A percentile compares a stretch with the other conserved stretches of the same genome.
phyloP scores from a whole-genome alignment of 352 stramenopile species.

The Pythium dissimile region DNA sequence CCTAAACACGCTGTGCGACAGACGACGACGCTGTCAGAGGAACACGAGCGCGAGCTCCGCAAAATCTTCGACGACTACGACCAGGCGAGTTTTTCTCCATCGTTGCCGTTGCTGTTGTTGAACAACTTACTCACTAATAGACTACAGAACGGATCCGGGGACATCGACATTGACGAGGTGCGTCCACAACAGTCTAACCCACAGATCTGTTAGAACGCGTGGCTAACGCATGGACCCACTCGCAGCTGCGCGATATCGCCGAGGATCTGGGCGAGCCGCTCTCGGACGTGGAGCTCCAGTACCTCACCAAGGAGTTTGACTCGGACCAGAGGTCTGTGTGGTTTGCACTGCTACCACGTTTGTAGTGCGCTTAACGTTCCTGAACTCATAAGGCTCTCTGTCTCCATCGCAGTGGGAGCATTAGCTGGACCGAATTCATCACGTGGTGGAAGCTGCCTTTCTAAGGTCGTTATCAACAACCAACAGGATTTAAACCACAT shows the following conservation, averaged over 20 bases:
- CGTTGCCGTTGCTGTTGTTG: too few species aligned
- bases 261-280: constrained; percentile 72
- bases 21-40: constrained; percentile 53
- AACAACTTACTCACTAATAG: neutral
- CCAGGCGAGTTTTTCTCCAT: constrained; percentile 39
- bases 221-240: too few species aligned
- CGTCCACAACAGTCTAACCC: too few species aligned
- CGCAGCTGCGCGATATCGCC: constrained; percentile 62
- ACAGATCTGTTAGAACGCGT: too few species aligned
- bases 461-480: constrained; percentile 20
- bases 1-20: neutral
- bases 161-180: constrained; percentile 72
- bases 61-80: constrained; percentile 83
- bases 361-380: neutral
- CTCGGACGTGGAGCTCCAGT: constrained; percentile 67
- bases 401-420: constrained; percentile 47
- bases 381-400: too few species aligned
- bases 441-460: constrained; percentile 75
- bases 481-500: too few species aligned
- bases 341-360: neutral
- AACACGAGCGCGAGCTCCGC: constrained; percentile 63
- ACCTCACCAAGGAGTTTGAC: constrained; percentile 71
- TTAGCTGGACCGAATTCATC: constrained; percentile 77
- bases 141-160: constrained; percentile 54
- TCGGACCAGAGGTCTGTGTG: constrained; percentile 52